A percentile compares a stretch with the other conserved stretches of the same genome.
phyloP scores from a whole-genome alignment of 2,329 filamentous ascomycete genomes.

The Spiromastix sp. region DNA sequence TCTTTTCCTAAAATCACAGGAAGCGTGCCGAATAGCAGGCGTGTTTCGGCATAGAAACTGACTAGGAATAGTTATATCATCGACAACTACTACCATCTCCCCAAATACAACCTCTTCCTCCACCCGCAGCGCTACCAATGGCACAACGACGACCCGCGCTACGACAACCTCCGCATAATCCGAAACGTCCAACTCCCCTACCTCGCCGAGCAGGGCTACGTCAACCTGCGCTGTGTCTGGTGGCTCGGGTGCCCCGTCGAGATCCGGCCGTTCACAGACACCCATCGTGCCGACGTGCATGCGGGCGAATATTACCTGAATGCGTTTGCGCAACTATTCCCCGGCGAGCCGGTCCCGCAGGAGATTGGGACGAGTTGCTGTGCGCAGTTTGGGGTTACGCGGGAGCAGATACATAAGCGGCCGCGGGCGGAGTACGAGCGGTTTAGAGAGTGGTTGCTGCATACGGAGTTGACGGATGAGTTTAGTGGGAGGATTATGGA shows the following conservation, averaged over 20 bases:
- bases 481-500: slow-evolving; percentile 45
- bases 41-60: too few species aligned
- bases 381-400: slow-evolving; percentile 45
- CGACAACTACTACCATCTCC: slow-evolving; percentile 31
- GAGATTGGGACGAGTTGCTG: slow-evolving; percentile 43
- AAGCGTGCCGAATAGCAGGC: too few species aligned
- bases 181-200: slow-evolving; percentile 39
- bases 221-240: slow-evolving; percentile 45
- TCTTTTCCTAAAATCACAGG: neutral
- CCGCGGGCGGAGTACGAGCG: slow-evolving; percentile 38
- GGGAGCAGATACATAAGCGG: slow-evolving; percentile 35
- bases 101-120: slow-evolving; percentile 32
- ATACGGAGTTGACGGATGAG: slow-evolving; percentile 37
- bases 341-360: slow-evolving; percentile 27
- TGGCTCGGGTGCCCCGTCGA: slow-evolving; percentile 41
- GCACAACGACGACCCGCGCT: slow-evolving; percentile 44
- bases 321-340: slow-evolving; percentile 42
- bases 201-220: slow-evolving; percentile 41
- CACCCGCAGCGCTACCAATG: slow-evolving; percentile 32
- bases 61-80: slow-evolving; percentile 27
- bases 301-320: slow-evolving; percentile 39
- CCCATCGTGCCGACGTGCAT: slow-evolving; percentile 35
- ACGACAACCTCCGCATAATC: slow-evolving; percentile 40
- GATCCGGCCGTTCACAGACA: slow-evolving; percentile 36
- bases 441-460: slow-evolving; percentile 39